Evolutionary conservation across 495 filamentous ascomycete species (phyloP).

Genomic region (Bryoglossum gracile): DNA sequence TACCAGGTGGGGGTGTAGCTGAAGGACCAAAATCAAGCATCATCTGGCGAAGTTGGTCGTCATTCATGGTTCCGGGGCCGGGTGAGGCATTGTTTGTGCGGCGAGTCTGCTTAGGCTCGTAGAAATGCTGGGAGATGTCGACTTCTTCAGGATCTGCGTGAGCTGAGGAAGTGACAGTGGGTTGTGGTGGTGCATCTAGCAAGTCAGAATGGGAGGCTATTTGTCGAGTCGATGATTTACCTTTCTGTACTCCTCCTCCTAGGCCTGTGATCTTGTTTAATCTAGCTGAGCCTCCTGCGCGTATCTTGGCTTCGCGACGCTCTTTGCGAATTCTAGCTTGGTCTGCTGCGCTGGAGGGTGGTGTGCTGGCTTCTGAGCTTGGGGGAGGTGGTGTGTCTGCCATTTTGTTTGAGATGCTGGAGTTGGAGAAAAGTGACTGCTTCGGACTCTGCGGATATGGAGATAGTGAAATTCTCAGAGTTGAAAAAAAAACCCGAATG

Average conservation of each 20-base stretch:
- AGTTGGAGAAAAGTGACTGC: too few relatives aligned
- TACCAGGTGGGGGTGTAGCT: constrained; percentile 28
- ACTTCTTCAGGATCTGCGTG: constrained; percentile 64
- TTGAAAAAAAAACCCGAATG: too few relatives aligned
- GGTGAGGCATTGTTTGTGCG: constrained; percentile 29
- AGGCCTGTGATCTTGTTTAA: constrained; percentile 79
- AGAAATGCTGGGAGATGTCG: constrained; percentile 58
- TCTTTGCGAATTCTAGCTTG: constrained; percentile 84
- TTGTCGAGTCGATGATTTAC: too few relatives aligned
- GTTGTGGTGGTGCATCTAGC: constrained; percentile 20
- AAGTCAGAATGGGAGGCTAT: too few relatives aligned
- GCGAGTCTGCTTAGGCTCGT: constrained; percentile 29
- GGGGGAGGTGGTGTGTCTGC: constrained; percentile 19
- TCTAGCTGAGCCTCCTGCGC: constrained; percentile 67
- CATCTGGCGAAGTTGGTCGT: constrained; percentile 34
- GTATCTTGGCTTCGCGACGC: constrained; percentile 84
- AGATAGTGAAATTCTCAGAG: too few relatives aligned
- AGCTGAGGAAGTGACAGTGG: neutral
- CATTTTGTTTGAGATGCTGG: constrained; percentile 22
- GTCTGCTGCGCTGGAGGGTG: constrained; percentile 56
- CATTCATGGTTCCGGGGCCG: constrained; percentile 27
- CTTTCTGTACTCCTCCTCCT: constrained; percentile 54
- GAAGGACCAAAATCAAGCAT: constrained; percentile 38
- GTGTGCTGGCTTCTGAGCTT: constrained; percentile 20
- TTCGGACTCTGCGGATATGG: too few relatives aligned